Evolutionary conservation across 768 basidiomycete species (phyloP), one percentile per base, ranked within the genome.

Genomic region (Phaffia tasmanica): DNA sequence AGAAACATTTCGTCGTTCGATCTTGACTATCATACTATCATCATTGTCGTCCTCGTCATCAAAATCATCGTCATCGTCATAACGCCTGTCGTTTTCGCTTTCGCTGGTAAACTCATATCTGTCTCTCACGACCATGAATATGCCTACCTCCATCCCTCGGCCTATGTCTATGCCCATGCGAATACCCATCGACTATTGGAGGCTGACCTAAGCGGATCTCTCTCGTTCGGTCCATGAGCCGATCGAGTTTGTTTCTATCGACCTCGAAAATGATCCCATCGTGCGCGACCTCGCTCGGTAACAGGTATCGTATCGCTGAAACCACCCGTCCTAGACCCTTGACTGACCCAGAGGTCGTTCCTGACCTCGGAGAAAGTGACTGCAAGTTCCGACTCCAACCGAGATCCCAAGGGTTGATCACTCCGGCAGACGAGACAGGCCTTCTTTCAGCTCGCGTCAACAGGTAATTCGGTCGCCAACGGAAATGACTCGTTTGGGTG

Each of bases 401-500:
- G 1, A 67, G 25, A 48, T 67, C 65, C 65, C 65, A 67, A 1
- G 51, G 19, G 59, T 67, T 67, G 65, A 67, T 58, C 57, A 50
- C 25, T 14, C 54, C 42, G 18, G 47, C 25, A 32, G 19, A 32
- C 4, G 35, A 47, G 9, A 61, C 53, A 14, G 14, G 21, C 25
- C 65, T 46, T 30, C 65, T 57, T 49, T 67, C 65, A 7, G 35
- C 14, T 8, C 51, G 51, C 2, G 59, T 67, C 11, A 67, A 47
- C 8, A 67, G 42, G 35, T 67, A 58, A 27, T 67, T 61, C 14
- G 65, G 65, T 30, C 65, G 59, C 65, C 65, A 67, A 21, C 65
- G 65, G 7, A 66, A 6, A 3, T 59, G 46, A 1, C 47, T 23
- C 11, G 60, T 50, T 8, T 29, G 25, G 15, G 65, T 51, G 7